A percentile compares a stretch with the other conserved stretches of the same genome.
phyloP scores from a whole-genome alignment of 176 grass and related monocot species.

The Olyra latifolia region DNA sequence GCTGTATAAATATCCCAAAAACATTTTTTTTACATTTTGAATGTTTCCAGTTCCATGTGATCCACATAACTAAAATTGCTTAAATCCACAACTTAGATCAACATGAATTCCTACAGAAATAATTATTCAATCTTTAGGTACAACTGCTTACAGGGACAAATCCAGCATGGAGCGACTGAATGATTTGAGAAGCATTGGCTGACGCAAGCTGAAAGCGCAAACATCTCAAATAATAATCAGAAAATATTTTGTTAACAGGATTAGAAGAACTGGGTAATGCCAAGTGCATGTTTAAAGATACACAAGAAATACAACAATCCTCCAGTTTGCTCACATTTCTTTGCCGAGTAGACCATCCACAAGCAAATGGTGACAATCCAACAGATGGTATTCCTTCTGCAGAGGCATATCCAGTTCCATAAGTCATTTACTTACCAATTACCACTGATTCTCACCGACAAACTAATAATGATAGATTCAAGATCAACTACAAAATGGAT shows the following conservation, averaged over 20 bases:
- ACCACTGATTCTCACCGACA: constrained; percentile 1
- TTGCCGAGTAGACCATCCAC: constrained; percentile 84
- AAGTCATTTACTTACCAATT: neutral
- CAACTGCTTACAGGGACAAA: constrained; percentile 85
- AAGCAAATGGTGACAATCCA: constrained; percentile 95
- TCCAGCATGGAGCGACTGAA: constrained; percentile 59
- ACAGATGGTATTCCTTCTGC: constrained; percentile 97
- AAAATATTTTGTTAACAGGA: neutral
- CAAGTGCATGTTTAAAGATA: constrained; percentile 9
- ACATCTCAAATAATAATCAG: constrained; percentile 32
- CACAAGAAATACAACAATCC: constrained; percentile 23
- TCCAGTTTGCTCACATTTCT: constrained; percentile 65
- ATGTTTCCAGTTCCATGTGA: neutral
- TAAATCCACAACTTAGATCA: neutral
- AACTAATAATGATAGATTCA: constrained; percentile 23
- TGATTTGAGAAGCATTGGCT: constrained; percentile 71
- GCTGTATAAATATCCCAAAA: constrained; percentile 1
- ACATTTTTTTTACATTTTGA: neutral
- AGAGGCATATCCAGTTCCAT: constrained; percentile 30
- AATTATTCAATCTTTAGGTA: neutral
- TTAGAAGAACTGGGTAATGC: constrained; percentile 4
- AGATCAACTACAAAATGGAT: constrained; percentile 1
- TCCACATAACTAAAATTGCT: constrained; percentile 16
- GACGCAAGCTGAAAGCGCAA: constrained; percentile 66
- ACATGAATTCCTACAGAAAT: constrained; percentile 1